Conservation (phyloP, 495 filamentous ascomycete genomes). For the Lepraria neglecta region DNA sequence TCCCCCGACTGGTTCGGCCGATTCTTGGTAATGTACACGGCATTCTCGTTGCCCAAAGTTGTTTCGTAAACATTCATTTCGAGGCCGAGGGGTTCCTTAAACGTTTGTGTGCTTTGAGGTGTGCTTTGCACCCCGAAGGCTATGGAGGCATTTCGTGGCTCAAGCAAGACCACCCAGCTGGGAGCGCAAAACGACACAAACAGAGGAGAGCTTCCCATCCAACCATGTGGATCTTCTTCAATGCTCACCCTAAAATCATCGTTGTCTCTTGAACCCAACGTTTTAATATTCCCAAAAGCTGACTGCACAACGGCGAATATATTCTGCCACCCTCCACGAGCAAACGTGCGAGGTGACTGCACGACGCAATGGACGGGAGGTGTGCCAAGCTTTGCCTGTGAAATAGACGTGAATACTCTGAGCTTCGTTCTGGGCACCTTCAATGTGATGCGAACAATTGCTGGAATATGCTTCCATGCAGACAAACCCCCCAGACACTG, state of each 20-base stretch:
- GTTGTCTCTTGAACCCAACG: constrained; percentile 24
- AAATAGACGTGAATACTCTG: constrained; percentile 21
- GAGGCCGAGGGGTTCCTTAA: constrained; percentile 19
- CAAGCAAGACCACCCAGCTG: constrained; percentile 27
- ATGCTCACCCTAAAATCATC: constrained; percentile 31
- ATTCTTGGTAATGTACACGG: constrained; percentile 36
- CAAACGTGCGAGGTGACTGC: constrained; percentile 10
- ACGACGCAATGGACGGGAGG: constrained; percentile 29
- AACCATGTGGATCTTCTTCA: constrained; percentile 29
- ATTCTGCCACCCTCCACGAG: constrained; percentile 23
- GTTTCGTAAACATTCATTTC: constrained; percentile 27
- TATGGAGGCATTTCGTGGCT: constrained; percentile 25
- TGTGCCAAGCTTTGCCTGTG: constrained; percentile 18
- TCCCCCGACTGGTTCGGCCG: constrained; percentile 27
- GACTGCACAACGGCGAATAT: constrained; percentile 31
- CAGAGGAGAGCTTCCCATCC: constrained; percentile 35
- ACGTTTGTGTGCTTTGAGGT: constrained; percentile 5
- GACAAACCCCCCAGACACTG: constrained; percentile 12
- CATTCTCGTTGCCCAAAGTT: constrained; percentile 24
- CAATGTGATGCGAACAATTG: constrained; percentile 35
- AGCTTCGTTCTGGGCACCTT: constrained; percentile 29
- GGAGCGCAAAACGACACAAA: constrained; percentile 38
- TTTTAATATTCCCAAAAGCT: constrained; percentile 32
- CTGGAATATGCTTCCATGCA: constrained; percentile 34
- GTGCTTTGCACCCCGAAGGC: constrained; percentile 26